Percentiles rank a stretch among this genome's conserved stretches.
Conservation (phyloP, 352 stramenopile genomes). For the Phytophthora sansomeana region DNA sequence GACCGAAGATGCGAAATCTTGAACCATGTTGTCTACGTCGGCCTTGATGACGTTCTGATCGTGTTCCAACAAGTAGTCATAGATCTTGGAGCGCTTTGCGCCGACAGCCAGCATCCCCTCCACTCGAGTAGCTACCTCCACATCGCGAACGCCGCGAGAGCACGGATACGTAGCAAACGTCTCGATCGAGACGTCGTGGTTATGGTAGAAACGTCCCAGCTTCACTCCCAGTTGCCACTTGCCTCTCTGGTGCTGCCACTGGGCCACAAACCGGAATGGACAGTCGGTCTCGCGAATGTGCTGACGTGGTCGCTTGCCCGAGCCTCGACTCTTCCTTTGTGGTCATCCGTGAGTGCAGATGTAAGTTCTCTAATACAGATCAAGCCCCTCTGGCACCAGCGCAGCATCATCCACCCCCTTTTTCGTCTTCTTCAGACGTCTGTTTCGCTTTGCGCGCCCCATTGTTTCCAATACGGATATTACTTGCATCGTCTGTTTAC, state of each 20-base stretch:
- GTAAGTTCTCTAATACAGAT: neutral
- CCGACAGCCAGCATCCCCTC: slow-evolving; percentile 6
- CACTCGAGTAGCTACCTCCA: neutral
- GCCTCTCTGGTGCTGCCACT: neutral
- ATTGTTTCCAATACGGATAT: neutral
- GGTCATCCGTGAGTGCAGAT: too few relatives aligned
- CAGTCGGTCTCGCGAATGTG: too few relatives aligned
- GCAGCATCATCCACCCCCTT: neutral
- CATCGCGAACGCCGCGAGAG: neutral
- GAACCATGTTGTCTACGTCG: slow-evolving; percentile 18
- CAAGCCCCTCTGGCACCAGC: neutral
- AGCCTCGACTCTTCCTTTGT: too few relatives aligned
- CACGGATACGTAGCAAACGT: slow-evolving; percentile 1
- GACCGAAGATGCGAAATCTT: neutral
- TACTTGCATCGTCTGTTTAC: neutral
- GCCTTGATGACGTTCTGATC: too few relatives aligned
- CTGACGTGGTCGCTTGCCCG: too few relatives aligned
- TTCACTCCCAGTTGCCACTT: neutral
- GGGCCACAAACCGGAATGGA: neutral
- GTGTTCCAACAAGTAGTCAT: slow-evolving; percentile 14
- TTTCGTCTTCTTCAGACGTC: neutral
- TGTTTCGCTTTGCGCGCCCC: neutral
- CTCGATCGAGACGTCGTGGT: too few relatives aligned
- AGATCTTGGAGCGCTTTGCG: slow-evolving; percentile 6
- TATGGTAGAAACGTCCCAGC: neutral